Evolutionary conservation across 306 rosid species (phyloP), one percentile per base, ranked within the genome.

Genomic region (Ochetophila trinervis): DNA sequence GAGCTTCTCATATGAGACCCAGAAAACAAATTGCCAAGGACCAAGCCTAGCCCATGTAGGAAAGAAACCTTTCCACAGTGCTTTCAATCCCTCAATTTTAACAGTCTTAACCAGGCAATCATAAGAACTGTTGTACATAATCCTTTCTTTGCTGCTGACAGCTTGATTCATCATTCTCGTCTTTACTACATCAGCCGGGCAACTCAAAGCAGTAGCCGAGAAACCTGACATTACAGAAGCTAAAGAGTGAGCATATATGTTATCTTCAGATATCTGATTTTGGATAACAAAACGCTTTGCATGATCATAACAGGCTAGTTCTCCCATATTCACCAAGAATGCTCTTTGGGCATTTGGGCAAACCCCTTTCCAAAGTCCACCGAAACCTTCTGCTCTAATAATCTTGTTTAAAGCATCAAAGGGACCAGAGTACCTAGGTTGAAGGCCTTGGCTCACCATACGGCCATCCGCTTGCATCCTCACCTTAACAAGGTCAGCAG

Each of bases 31-130:
- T 67, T 87, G 95, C 96, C 95, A 84, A 19, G 96, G 93, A 44
- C 96, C 95, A 53, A 93, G 89, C 85, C 98, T 86, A 30, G 93
- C 93, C 95, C 95, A 89, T 8, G 98, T 87, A 12, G 91, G 96
- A 66, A 93, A 87, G 82, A 93, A 89, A 21, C 98, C 95, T 76
- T 93, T 93, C 96, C 98, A 92, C 40, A 85, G 60, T 42, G 96
- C 96, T 68, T 83, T 82, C 40, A 78, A 52, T 65, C 98, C 96
- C 78, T 89, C 98, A 75, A 85, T 63, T 81, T 78, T 82, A 70
- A 85, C 87, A 0, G 95, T 89, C 85, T 87, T 89, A 55, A 85
- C 78, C 70, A 93, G 73, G 79, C 95, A 93, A 76, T 87, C 94
- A 70, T 74, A 82, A 42, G 95, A 84, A 73, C 80, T 78, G 6